phyloP scores from a whole-genome alignment of 1,284 basidiomycete genomes.

The Rhodotorula sp. region DNA sequence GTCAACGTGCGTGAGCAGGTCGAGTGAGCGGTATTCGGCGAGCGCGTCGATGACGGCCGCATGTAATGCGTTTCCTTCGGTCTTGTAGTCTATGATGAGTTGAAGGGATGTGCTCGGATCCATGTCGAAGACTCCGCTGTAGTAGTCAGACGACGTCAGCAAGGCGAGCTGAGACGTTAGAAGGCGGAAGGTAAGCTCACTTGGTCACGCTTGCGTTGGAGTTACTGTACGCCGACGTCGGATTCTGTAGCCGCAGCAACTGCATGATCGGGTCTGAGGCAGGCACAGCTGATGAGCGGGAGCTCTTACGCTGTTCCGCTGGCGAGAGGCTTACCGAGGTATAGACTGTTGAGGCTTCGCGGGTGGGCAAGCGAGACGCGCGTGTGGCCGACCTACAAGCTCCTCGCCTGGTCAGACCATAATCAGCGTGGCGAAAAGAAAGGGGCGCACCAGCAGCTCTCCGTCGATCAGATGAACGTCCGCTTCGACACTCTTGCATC shows the following conservation, averaged over 20 bases:
- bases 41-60: constrained; percentile 23
- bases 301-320: neutral
- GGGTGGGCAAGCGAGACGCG: constrained; percentile 2
- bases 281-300: neutral
- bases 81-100: constrained; percentile 32
- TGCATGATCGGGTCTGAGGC: constrained; percentile 21
- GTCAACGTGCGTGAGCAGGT: constrained; percentile 29
- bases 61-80: constrained; percentile 7
- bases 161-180: too few relatives aligned
- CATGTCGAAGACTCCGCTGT: constrained; percentile 21
- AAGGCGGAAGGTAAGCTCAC: neutral
- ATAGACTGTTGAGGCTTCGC: constrained; percentile 13
- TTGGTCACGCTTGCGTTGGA: neutral
- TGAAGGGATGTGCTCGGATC: constrained; percentile 11
- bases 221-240: neutral
- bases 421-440: too few relatives aligned
- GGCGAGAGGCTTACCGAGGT: constrained; percentile 14
- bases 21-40: constrained; percentile 23
- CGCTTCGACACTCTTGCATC: constrained; percentile 18
- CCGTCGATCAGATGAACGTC: constrained; percentile 21
- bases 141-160: neutral
- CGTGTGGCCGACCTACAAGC: constrained; percentile 21
- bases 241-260: constrained; percentile 18
- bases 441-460: constrained; percentile 11
- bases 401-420: neutral